A percentile compares a stretch with the other conserved stretches of the same genome.
phyloP scores from a whole-genome alignment of 2,329 filamentous ascomycete species.

The Cytospora leucostoma region DNA sequence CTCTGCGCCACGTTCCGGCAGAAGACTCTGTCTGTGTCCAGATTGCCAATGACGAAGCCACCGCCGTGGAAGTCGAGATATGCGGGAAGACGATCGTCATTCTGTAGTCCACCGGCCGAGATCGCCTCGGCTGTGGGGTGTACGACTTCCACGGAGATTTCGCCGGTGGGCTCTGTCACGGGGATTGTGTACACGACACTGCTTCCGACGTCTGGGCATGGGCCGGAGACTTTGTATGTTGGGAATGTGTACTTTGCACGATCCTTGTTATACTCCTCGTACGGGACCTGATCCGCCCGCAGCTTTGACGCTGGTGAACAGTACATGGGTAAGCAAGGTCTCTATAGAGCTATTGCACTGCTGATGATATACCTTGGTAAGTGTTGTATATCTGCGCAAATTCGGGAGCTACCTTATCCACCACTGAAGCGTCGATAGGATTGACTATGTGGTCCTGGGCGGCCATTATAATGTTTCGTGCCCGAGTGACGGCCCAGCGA shows the following conservation, averaged over 20 bases:
- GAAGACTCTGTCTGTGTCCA: constrained; percentile 18
- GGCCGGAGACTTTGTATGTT: constrained; percentile 12
- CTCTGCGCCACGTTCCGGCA: constrained; percentile 22
- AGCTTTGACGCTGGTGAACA: constrained; percentile 11
- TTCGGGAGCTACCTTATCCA: constrained; percentile 40
- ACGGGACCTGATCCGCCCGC: constrained; percentile 24
- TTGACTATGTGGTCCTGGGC: constrained; percentile 34
- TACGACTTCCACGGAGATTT: constrained; percentile 21
- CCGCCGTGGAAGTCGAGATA: constrained; percentile 25
- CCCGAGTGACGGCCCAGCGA: not conserved
- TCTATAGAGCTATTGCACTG: not conserved
- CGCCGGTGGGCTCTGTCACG: constrained; percentile 14
- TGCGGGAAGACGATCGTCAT: constrained; percentile 14
- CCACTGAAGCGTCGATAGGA: constrained; percentile 41
- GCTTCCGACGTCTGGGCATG: constrained; percentile 12
- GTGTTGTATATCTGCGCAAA: constrained; percentile 43
- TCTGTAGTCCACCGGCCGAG: constrained; percentile 8
- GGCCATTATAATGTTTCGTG: constrained; percentile 9
- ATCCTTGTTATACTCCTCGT: constrained; percentile 24
- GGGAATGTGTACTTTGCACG: constrained; percentile 26
- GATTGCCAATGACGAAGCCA: constrained; percentile 22
- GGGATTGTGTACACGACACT: constrained; percentile 10
- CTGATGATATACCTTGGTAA: constrained; percentile 34
- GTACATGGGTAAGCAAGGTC: not conserved
- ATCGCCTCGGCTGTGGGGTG: constrained; percentile 17